These are phyloP conservation scores for Fusarium irregulare DNA, from an alignment of 2,329 filamentous ascomycete genomes.

Conservation along the genomic window DNA sequence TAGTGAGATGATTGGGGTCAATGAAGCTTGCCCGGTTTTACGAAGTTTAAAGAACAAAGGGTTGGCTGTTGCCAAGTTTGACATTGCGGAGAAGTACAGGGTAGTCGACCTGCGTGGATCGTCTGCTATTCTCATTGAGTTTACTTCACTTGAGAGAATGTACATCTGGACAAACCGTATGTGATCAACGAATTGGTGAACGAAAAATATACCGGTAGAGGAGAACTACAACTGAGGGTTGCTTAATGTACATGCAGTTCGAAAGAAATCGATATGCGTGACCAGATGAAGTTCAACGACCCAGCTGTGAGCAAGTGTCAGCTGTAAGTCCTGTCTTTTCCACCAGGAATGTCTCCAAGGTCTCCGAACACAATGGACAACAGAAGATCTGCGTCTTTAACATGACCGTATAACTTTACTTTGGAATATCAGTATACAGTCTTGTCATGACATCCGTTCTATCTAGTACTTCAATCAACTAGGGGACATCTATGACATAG, in stretches of 20 bases:
- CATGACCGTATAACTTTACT: too few species aligned
- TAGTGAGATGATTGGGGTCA: not conserved
- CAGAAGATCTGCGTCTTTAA: too few species aligned
- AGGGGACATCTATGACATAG: not conserved
- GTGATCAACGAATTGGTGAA: not conserved
- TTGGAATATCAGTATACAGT: not conserved
- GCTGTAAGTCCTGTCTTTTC: too few species aligned
- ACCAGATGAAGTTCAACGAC: too few species aligned
- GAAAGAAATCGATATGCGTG: not conserved
- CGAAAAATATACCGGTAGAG: not conserved
- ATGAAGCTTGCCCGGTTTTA: not conserved
- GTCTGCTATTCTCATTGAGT: not conserved
- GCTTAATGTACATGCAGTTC: not conserved
- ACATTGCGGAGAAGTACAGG: constrained; percentile 33
- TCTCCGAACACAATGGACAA: too few species aligned
- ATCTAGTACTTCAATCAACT: too few species aligned
- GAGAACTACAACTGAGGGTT: not conserved
- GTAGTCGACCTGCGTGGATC: not conserved
- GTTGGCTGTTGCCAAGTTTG: constrained; percentile 16
- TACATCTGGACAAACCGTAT: not conserved
- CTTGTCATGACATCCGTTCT: too few species aligned
- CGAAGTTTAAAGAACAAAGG: constrained; percentile 1
- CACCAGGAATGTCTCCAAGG: too few species aligned
- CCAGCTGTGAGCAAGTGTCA: too few species aligned
- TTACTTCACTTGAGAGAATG: not conserved